phyloP scores from a whole-genome alignment of 495 filamentous ascomycete genomes.

The Podospora sp. region DNA sequence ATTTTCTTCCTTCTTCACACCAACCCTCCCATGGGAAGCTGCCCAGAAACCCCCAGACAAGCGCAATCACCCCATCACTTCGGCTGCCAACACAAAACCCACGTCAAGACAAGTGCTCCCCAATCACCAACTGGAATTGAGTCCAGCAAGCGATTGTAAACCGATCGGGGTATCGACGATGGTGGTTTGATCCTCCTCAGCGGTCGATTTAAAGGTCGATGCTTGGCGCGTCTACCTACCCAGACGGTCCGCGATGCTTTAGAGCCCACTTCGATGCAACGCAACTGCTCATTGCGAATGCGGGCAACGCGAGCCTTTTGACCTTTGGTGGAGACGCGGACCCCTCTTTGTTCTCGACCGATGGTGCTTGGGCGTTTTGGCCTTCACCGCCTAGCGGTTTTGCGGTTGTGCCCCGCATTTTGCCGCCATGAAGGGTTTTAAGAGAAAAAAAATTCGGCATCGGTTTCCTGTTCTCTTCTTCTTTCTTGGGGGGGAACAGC shows the following conservation, averaged over 20 bases:
- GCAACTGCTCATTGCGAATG: background rate
- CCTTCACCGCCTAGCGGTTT: slow-evolving; percentile 27
- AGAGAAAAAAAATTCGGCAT: slow-evolving; percentile 33
- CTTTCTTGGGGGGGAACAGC: slow-evolving; percentile 44
- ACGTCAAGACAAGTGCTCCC: no score
- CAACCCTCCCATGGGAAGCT: no score
- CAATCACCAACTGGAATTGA: no score
- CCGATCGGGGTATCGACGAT: background rate
- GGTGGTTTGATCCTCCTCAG: background rate
- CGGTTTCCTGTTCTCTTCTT: slow-evolving; percentile 29
- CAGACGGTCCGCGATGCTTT: no score
- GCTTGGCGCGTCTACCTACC: background rate
- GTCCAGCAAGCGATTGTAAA: background rate
- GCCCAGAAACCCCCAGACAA: no score
- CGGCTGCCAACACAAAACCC: no score
- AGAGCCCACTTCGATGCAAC: no score
- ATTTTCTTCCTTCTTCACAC: no score
- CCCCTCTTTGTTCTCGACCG: background rate
- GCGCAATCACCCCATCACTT: no score
- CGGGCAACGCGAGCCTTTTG: background rate
- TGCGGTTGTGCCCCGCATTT: slow-evolving; percentile 27
- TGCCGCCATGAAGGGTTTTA: slow-evolving; percentile 17
- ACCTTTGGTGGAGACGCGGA: background rate
- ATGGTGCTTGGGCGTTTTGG: slow-evolving; percentile 5
- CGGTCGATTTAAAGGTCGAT: background rate